Percentiles rank a stretch among this genome's conserved stretches.
Evolutionary conservation across 192 early-diverging fungal species (phyloP).

Genomic region (Backusella luteola): DNA sequence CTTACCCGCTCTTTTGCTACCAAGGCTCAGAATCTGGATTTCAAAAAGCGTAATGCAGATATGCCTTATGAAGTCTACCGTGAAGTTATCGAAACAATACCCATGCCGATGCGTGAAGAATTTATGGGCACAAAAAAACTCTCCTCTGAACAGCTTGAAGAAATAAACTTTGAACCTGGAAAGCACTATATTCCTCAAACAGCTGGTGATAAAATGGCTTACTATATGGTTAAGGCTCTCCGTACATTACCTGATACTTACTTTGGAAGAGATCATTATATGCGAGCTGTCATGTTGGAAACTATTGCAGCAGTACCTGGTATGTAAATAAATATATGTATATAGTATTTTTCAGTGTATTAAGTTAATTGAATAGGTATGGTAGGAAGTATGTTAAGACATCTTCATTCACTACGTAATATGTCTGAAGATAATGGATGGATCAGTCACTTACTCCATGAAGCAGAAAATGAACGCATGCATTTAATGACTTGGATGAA

Average conservation of each 20-base stretch:
- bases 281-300: slow-evolving; percentile 77
- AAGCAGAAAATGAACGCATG: slow-evolving; percentile 91
- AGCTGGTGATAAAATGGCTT: slow-evolving; percentile 62
- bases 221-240: slow-evolving; percentile 59
- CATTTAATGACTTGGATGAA: slow-evolving; percentile 70
- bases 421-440: slow-evolving; percentile 87
- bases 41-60: background rate
- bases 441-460: slow-evolving; percentile 86
- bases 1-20: background rate
- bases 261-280: slow-evolving; percentile 74
- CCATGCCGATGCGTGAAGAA: slow-evolving; percentile 60
- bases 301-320: slow-evolving; percentile 69
- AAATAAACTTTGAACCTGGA: slow-evolving; percentile 55
- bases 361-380: slow-evolving; percentile 71
- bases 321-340: slow-evolving; percentile 22
- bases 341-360: background rate
- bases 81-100: slow-evolving; percentile 33
- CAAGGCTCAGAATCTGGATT: background rate
- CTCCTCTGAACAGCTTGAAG: slow-evolving; percentile 56
- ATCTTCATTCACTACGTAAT: slow-evolving; percentile 72
- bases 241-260: slow-evolving; percentile 66
- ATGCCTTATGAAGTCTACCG: slow-evolving; percentile 27
- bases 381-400: slow-evolving; percentile 81
- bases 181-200: slow-evolving; percentile 62
- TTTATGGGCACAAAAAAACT: slow-evolving; percentile 52